Percentiles rank a stretch among this genome's conserved stretches.
Evolutionary conservation across 1,284 basidiomycete genomes (phyloP).

Genomic region (Boletus sp.): DNA sequence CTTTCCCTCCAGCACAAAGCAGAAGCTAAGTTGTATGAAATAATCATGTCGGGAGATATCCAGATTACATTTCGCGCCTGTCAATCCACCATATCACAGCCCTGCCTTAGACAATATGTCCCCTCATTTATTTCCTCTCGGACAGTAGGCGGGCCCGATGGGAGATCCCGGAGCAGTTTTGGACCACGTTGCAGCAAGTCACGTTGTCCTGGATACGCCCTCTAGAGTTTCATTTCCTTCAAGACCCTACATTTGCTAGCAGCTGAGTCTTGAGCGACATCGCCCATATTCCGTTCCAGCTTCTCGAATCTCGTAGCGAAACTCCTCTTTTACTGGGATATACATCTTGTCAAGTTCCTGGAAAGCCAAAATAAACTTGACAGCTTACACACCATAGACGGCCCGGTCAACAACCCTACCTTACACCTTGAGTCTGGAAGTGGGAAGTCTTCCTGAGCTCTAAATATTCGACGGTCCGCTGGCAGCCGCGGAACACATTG

Average conservation of each 20-base stretch:
- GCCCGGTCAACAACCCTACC: conserved; percentile 25
- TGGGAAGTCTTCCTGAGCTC: conserved; percentile 31
- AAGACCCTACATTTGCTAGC: conserved; percentile 29
- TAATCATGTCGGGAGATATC: conserved; percentile 23
- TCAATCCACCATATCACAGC: conserved; percentile 27
- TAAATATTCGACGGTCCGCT: conserved; percentile 31
- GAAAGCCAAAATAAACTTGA: conserved; percentile 35
- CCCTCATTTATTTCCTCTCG: conserved; percentile 29
- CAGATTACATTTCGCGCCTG: conserved; percentile 28
- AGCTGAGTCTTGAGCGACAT: conserved; percentile 31
- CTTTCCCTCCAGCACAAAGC: conserved; percentile 29
- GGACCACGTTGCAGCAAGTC: conserved; percentile 22
- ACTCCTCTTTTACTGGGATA: conserved; percentile 29
- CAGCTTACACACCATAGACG: conserved; percentile 28
- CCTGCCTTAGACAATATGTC: conserved; percentile 27
- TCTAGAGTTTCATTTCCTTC: conserved; percentile 27
- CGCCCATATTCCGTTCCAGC: conserved; percentile 33
- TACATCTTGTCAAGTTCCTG: conserved; percentile 32
- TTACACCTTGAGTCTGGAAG: conserved; percentile 26
- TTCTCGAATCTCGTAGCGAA: conserved; percentile 30
- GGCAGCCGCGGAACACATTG: conserved; percentile 27
- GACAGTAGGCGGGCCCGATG: conserved; percentile 17
- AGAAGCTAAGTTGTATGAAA: conserved; percentile 30
- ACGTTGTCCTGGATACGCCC: conserved; percentile 31
- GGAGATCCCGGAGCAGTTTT: conserved; percentile 29